These are phyloP conservation scores for Papiliotrema laurentii DNA, from an alignment of 1,284 basidiomycete species.

Conservation along the genomic window DNA sequence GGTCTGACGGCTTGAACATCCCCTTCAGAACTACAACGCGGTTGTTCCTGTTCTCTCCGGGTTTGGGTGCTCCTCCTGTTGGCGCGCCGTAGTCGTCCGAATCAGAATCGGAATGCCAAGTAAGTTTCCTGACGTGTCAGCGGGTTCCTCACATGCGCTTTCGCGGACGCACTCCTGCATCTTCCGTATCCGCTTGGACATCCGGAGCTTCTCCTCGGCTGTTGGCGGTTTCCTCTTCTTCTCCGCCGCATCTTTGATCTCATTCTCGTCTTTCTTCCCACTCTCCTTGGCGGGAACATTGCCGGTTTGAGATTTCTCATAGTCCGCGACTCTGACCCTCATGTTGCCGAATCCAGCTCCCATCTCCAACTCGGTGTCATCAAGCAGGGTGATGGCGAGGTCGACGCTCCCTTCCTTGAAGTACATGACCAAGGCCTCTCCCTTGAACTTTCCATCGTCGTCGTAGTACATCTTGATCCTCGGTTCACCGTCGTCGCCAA, in stretches of 20 bases:
- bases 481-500: slow-evolving; percentile 79
- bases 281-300: slow-evolving; percentile 51
- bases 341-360: slow-evolving; percentile 66
- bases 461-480: slow-evolving; percentile 92
- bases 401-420: slow-evolving; percentile 94
- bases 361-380: slow-evolving; percentile 87
- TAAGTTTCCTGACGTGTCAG: slow-evolving; percentile 52
- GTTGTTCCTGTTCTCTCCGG: slow-evolving; percentile 55
- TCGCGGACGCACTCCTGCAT: slow-evolving; percentile 72
- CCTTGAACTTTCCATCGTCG: slow-evolving; percentile 85
- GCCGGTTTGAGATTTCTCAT: slow-evolving; percentile 48
- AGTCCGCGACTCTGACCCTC: slow-evolving; percentile 79
- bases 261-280: slow-evolving; percentile 55
- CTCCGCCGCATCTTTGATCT: slow-evolving; percentile 78
- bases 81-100: slow-evolving; percentile 33
- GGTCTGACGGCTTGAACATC: slow-evolving; percentile 87
- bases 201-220: slow-evolving; percentile 73
- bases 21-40: slow-evolving; percentile 87
- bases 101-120: slow-evolving; percentile 41
- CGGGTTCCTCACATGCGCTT: slow-evolving; percentile 39
- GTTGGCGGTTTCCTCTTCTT: slow-evolving; percentile 58
- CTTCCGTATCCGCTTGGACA: slow-evolving; percentile 72
- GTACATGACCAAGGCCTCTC: slow-evolving; percentile 93
- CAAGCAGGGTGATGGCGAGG: slow-evolving; percentile 78
- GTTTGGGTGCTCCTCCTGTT: slow-evolving; percentile 21